Evolutionary conservation across 2,329 filamentous ascomycete species (phyloP).

Genomic region (Fusarium oligoseptatum): DNA sequence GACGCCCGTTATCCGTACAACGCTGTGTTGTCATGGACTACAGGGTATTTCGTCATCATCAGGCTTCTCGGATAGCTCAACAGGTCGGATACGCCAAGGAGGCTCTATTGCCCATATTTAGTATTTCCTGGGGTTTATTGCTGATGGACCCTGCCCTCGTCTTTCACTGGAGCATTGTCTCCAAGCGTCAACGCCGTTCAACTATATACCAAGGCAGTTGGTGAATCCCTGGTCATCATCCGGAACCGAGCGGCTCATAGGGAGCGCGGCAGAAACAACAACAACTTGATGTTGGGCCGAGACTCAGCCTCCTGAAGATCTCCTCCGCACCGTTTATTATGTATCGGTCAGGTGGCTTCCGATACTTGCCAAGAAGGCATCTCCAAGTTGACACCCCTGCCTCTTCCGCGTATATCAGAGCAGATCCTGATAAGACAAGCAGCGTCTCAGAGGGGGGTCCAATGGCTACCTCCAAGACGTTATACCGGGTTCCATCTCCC

Average conservation of each 20-base stretch:
- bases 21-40: neutral
- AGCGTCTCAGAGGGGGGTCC: neutral
- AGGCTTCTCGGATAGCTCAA: neutral
- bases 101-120: neutral
- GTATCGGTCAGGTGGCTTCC: conserved; percentile 1
- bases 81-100: neutral
- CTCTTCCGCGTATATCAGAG: conserved; percentile 9
- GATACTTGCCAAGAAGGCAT: conserved; percentile 2
- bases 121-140: neutral
- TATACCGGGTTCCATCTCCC: conserved; percentile 14
- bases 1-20: neutral
- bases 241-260: neutral
- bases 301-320: conserved; percentile 14
- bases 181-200: neutral
- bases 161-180: neutral
- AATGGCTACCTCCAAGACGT: neutral
- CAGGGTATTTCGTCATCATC: conserved; percentile 7
- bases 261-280: neutral
- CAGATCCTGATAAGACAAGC: neutral
- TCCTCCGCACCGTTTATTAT: neutral
- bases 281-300: conserved; percentile 12
- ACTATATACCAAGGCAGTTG: neutral
- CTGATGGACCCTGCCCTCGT: neutral
- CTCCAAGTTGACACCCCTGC: conserved; percentile 12
- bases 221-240: neutral